A percentile compares a stretch with the other conserved stretches of the same genome.
Evolutionary conservation across 2,329 filamentous ascomycete species (phyloP).

Genomic region (Neofusicoccum kwambonambiense): DNA sequence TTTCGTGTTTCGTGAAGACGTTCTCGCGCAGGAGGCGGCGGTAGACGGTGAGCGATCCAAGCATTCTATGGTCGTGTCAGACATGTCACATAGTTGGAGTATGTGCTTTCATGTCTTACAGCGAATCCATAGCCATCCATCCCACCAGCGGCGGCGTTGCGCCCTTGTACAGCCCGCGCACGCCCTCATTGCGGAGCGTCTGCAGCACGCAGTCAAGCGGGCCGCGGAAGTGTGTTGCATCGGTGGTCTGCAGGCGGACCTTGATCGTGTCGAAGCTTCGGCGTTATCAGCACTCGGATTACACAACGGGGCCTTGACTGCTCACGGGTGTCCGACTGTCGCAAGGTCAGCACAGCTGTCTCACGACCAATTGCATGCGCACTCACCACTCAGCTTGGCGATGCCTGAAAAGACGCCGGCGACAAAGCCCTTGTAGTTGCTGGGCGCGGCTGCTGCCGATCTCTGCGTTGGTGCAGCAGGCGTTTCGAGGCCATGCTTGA

Average conservation of each 20-base stretch:
- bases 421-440: conserved; percentile 92
- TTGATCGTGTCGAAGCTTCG: conserved; percentile 90
- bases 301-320: conserved; percentile 16
- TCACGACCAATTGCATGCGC: background rate
- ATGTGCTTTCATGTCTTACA: conserved; percentile 41
- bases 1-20: conserved; percentile 62
- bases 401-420: conserved; percentile 95
- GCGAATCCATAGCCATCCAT: conserved; percentile 97
- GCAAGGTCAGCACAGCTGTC: conserved; percentile 13
- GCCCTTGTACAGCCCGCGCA: conserved; percentile 88
- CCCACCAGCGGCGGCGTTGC: conserved; percentile 87
- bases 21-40: conserved; percentile 78
- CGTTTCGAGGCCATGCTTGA: conserved; percentile 29
- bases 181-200: conserved; percentile 81
- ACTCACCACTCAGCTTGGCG: conserved; percentile 78
- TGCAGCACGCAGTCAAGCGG: conserved; percentile 82
- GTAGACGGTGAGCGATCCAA: conserved; percentile 88
- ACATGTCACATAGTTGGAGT: background rate
- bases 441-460: conserved; percentile 34
- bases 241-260: conserved; percentile 87
- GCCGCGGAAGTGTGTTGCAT: conserved; percentile 73
- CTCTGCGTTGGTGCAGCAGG: conserved; percentile 27
- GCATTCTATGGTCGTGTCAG: conserved; percentile 56
- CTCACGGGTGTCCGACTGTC: conserved; percentile 60
- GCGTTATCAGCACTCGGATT: background rate